These are phyloP conservation scores for Ophidiomyces ophidiicola DNA, from an alignment of 2,329 filamentous ascomycete species.

Conservation along the genomic window DNA sequence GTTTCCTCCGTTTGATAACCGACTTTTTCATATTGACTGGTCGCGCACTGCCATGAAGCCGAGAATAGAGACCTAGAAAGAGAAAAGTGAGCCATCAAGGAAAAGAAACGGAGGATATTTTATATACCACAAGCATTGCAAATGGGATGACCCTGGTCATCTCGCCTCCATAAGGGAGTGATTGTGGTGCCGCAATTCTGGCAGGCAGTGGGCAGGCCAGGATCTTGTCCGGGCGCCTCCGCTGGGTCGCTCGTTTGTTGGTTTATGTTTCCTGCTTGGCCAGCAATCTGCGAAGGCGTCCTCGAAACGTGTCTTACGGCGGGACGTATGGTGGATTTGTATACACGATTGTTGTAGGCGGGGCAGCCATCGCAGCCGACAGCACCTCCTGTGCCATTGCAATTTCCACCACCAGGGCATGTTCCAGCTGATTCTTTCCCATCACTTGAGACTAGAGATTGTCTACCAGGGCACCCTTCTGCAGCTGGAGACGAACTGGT, in stretches of 20 bases:
- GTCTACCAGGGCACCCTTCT: constrained; percentile 24
- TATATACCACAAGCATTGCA: constrained; percentile 92
- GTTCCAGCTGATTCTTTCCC: constrained; percentile 46
- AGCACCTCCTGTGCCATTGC: constrained; percentile 90
- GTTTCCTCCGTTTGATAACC: constrained; percentile 89
- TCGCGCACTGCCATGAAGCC: constrained; percentile 83
- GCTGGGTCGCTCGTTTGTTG: constrained; percentile 16
- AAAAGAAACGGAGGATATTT: neutral
- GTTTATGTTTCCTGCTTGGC: constrained; percentile 16
- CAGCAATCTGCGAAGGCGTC: constrained; percentile 23
- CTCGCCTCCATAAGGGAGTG: constrained; percentile 87
- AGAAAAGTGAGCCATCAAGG: neutral
- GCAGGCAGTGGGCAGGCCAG: constrained; percentile 66
- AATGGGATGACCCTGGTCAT: constrained; percentile 90
- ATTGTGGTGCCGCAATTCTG: constrained; percentile 96
- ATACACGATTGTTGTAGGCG: constrained; percentile 91
- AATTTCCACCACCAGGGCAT: constrained; percentile 86
- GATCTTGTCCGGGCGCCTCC: constrained; percentile 21
- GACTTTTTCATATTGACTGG: constrained; percentile 99
- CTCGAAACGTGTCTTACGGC: constrained; percentile 23
- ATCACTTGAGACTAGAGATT: constrained; percentile 24
- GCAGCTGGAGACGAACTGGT: constrained; percentile 23
- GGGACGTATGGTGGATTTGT: constrained; percentile 57
- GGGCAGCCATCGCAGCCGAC: constrained; percentile 93
- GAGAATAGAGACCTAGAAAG: constrained; percentile 72